Percentiles rank a stretch among this genome's conserved stretches.
Evolutionary conservation across 371 early-diverging fungal species (phyloP).

Genomic region (Rhizopus sp.): DNA sequence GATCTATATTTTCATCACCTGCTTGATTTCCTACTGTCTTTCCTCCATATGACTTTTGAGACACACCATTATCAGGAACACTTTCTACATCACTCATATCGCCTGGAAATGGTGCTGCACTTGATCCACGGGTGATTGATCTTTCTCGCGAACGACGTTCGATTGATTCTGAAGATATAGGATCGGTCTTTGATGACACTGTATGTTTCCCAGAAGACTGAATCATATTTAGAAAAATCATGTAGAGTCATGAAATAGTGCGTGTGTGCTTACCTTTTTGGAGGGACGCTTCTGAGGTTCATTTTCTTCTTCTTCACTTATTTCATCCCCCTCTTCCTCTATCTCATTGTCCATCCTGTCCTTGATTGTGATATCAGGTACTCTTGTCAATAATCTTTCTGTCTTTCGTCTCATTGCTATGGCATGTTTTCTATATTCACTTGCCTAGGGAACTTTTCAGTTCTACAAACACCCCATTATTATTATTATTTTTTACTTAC

Average conservation of each 20-base stretch:
- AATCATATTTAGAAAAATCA: not conserved
- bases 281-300: constrained; percentile 35
- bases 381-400: constrained; percentile 68
- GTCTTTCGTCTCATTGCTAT: constrained; percentile 80
- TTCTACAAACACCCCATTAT: not conserved
- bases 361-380: constrained; percentile 80
- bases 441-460: constrained; percentile 33
- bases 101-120: constrained; percentile 17
- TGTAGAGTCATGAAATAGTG: not conserved
- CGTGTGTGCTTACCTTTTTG: constrained; percentile 30
- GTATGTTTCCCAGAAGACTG: constrained; percentile 24
- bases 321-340: constrained; percentile 53
- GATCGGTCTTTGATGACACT: constrained; percentile 4
- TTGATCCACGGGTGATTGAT: constrained; percentile 26
- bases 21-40: constrained; percentile 17
- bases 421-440: constrained; percentile 85
- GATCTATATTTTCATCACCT: constrained; percentile 21
- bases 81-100: constrained; percentile 13
- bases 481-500: constrained; percentile 2
- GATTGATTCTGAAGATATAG: not conserved
- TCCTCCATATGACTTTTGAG: constrained; percentile 25
- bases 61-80: constrained; percentile 13
- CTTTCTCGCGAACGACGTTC: constrained; percentile 22
- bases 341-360: constrained; percentile 61
- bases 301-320: constrained; percentile 48